phyloP scores from a whole-genome alignment of 345 rosid genomes.

The Euphorbia lathyris region DNA sequence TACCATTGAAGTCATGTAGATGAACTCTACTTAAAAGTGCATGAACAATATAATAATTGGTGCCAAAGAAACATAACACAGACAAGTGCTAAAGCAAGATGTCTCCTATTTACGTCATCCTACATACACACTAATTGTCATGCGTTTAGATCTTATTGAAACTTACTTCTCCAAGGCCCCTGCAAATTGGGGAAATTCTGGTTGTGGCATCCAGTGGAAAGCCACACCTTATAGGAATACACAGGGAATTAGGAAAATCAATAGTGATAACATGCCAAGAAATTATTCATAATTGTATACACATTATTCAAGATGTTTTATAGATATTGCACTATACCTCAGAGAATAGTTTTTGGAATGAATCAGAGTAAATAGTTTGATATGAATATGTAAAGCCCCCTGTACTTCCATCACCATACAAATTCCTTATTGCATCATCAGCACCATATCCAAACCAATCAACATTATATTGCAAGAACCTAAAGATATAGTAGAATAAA shows the following conservation, averaged over 20 bases:
- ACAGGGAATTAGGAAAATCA: conserved; percentile 4
- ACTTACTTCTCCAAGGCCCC: conserved; percentile 86
- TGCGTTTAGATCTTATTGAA: conserved; percentile 20
- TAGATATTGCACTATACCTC: conserved; percentile 47
- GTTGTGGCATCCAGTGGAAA: conserved; percentile 54
- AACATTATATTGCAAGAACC: too few species aligned
- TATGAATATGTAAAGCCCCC: conserved; percentile 52
- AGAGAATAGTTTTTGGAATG: conserved; percentile 82
- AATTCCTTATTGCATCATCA: conserved; percentile 13
- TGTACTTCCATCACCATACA: conserved; percentile 37
- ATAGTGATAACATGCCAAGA: neutral
- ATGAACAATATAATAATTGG: conserved; percentile 1
- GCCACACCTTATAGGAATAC: conserved; percentile 49
- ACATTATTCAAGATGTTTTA: conserved; percentile 8
- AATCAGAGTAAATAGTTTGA: conserved; percentile 67
- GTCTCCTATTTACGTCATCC: neutral
- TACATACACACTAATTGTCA: conserved; percentile 19
- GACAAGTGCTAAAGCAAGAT: neutral
- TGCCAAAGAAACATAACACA: neutral
- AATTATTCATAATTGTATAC: neutral
- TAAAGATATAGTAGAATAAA: too few species aligned
- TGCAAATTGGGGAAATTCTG: conserved; percentile 66
- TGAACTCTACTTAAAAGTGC: conserved; percentile 3
- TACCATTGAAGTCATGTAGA: neutral
- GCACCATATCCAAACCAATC: conserved; percentile 26